Evolutionary conservation across 1,284 basidiomycete genomes (phyloP).

Genomic region (Fomitiporia mediterranea): DNA sequence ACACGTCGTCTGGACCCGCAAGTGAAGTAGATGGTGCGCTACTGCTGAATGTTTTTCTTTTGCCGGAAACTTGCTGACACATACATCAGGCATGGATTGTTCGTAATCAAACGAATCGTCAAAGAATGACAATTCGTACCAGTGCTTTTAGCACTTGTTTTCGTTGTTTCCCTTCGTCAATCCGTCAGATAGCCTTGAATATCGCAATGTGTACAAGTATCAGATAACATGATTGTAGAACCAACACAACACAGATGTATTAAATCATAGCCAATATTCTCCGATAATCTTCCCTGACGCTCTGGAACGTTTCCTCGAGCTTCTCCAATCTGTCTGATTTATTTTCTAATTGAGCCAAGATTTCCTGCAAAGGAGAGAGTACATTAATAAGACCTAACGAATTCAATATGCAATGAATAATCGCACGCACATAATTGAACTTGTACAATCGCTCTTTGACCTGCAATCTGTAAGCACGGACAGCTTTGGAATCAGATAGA

Average conservation of each 20-base stretch:
- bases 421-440: conserved; percentile 81
- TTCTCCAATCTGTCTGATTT: conserved; percentile 84
- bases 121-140: no score
- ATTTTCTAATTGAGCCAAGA: conserved; percentile 80
- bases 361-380: conserved; percentile 55
- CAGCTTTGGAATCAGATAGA: conserved; percentile 48
- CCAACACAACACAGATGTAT: conserved; percentile 16
- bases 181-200: neutral
- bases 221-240: conserved; percentile 10
- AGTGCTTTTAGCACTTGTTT: no score
- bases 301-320: conserved; percentile 90
- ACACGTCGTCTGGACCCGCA: neutral
- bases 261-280: conserved; percentile 64
- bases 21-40: conserved; percentile 4
- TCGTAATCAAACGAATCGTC: neutral
- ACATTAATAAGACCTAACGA: no score
- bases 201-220: neutral
- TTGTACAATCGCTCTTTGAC: conserved; percentile 92
- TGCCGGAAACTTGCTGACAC: neutral
- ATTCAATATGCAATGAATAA: no score
- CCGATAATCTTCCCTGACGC: conserved; percentile 81
- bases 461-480: conserved; percentile 71
- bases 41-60: no score
- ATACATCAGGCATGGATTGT: neutral
- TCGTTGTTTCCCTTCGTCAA: no score